Evolutionary conservation across 2,329 filamentous ascomycete species (phyloP).

Genomic region (Aspergillus fijiensis): DNA sequence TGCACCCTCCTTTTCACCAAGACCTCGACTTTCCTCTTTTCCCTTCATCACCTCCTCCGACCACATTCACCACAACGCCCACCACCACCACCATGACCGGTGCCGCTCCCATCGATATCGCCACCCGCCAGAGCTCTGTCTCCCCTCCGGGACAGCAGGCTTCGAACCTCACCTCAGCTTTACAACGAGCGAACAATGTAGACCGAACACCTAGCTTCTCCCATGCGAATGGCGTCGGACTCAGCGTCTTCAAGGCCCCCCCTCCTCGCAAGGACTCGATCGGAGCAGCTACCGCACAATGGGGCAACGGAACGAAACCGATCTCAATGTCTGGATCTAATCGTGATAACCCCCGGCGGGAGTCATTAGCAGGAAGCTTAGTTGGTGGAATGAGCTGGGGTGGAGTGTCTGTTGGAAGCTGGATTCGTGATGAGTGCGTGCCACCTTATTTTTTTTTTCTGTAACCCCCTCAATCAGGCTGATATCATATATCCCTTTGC

Average conservation of each 20-base stretch:
- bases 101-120: constrained; percentile 61
- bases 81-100: constrained; percentile 49
- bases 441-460: constrained; percentile 2
- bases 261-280: constrained; percentile 56
- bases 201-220: constrained; percentile 46
- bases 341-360: constrained; percentile 54
- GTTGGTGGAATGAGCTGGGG: constrained; percentile 93
- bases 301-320: constrained; percentile 58
- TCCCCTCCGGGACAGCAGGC: constrained; percentile 60
- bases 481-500: constrained; percentile 3
- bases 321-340: constrained; percentile 57
- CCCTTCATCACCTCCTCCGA: constrained; percentile 32
- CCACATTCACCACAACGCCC: neutral
- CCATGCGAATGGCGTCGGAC: constrained; percentile 42
- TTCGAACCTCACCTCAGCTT: constrained; percentile 62
- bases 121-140: constrained; percentile 57
- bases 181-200: constrained; percentile 51
- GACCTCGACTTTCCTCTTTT: constrained; percentile 43
- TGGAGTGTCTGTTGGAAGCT: constrained; percentile 91
- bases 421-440: constrained; percentile 96
- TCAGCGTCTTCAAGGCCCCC: constrained; percentile 40
- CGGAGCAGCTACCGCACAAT: constrained; percentile 52
- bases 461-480: neutral
- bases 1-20: constrained; percentile 34
- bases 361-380: constrained; percentile 62